A percentile compares a stretch with the other conserved stretches of the same genome.
phyloP scores from a whole-genome alignment of 495 filamentous ascomycete genomes.

The Lindgomyces ingoldianus region DNA sequence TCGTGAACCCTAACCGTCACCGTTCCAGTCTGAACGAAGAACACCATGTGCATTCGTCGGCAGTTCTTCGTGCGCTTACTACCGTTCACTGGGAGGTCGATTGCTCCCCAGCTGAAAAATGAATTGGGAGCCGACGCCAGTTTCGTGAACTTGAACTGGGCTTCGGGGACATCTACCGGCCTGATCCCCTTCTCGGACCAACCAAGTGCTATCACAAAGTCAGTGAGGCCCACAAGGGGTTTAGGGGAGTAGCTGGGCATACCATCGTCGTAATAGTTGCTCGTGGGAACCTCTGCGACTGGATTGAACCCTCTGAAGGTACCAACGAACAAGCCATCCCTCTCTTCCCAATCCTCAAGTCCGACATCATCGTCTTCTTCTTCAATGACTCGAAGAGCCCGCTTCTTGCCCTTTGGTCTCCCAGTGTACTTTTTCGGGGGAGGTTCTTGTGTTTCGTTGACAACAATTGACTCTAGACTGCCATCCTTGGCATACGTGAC shows the following conservation, averaged over 20 bases:
- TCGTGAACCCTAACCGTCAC: conserved; percentile 76
- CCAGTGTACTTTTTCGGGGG: not conserved
- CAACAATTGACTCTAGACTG: conserved; percentile 72
- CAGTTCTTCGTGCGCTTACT: conserved; percentile 87
- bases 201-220: conserved; percentile 54
- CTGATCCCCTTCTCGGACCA: conserved; percentile 70
- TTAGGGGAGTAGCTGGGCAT: conserved; percentile 25
- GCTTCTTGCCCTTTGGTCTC: conserved; percentile 34
- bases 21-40: conserved; percentile 79
- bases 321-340: conserved; percentile 60
- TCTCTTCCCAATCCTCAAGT: conserved; percentile 61
- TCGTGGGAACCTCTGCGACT: conserved; percentile 46
- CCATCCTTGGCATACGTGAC: conserved; percentile 65
- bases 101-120: conserved; percentile 84
- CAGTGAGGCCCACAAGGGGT: not conserved
- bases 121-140: conserved; percentile 64
- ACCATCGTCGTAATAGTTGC: conserved; percentile 61
- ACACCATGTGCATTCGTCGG: conserved; percentile 91
- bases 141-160: conserved; percentile 82
- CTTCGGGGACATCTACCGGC: conserved; percentile 64
- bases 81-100: conserved; percentile 79
- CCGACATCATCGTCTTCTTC: conserved; percentile 53
- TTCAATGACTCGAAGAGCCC: conserved; percentile 42
- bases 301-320: conserved; percentile 60
- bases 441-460: conserved; percentile 43